phyloP scores from a whole-genome alignment of 495 filamentous ascomycete species.

The Aspergillus cristatus region DNA sequence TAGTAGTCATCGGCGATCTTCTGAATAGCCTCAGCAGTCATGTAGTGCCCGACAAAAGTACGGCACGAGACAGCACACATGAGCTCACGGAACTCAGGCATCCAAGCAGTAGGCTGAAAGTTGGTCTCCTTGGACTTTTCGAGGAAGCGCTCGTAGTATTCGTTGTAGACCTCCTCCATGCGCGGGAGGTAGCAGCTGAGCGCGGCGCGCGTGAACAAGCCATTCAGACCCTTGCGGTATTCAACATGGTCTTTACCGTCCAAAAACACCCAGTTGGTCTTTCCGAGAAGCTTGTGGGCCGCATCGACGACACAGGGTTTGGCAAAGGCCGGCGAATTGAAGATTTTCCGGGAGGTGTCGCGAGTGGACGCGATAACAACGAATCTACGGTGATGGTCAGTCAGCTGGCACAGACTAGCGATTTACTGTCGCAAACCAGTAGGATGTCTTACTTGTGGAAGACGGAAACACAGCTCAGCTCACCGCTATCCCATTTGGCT shows the following conservation, averaged over 20 bases:
- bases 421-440: too few relatives aligned
- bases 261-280: conserved; percentile 94
- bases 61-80: conserved; percentile 93
- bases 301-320: conserved; percentile 97
- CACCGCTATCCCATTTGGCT: conserved; percentile 83
- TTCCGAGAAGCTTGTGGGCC: conserved; percentile 87
- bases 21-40: conserved; percentile 78
- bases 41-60: conserved; percentile 95
- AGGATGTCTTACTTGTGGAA: conserved; percentile 86
- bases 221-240: conserved; percentile 93
- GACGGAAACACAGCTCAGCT: conserved; percentile 91
- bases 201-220: conserved; percentile 85
- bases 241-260: conserved; percentile 94
- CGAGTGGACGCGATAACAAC: conserved; percentile 94
- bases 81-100: conserved; percentile 88
- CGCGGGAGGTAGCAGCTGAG: conserved; percentile 84
- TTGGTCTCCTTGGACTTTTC: conserved; percentile 56
- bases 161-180: conserved; percentile 84
- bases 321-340: conserved; percentile 88
- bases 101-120: conserved; percentile 72
- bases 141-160: conserved; percentile 73
- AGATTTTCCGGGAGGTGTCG: conserved; percentile 93
- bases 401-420: background rate
- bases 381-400: conserved; percentile 51
- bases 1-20: conserved; percentile 97